Percentiles rank a stretch among this genome's conserved stretches.
phyloP scores from a whole-genome alignment of 2,329 filamentous ascomycete species.

The Cercospora sojina region DNA sequence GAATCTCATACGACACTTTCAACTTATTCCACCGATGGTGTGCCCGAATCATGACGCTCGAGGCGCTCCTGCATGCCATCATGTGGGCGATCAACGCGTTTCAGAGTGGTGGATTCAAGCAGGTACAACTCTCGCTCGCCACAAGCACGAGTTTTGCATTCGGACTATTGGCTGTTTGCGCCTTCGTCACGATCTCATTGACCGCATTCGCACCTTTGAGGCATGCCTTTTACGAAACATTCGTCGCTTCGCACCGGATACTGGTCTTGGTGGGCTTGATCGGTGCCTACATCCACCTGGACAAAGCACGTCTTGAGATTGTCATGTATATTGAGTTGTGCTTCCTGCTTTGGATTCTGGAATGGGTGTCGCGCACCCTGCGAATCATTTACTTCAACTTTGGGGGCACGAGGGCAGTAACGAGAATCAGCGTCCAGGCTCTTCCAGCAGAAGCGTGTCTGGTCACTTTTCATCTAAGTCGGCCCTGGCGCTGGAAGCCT shows the following conservation, averaged over 20 bases:
- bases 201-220: neutral
- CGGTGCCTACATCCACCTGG: conserved; percentile 76
- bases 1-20: conserved; percentile 93
- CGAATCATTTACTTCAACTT: neutral
- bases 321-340: conserved; percentile 21
- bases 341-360: neutral
- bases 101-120: neutral
- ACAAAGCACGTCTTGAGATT: conserved; percentile 65
- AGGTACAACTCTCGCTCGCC: neutral
- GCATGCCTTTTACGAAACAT: conserved; percentile 84
- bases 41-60: conserved; percentile 68
- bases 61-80: conserved; percentile 50
- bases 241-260: conserved; percentile 80
- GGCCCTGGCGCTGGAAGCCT: conserved; percentile 53
- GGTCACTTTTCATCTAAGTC: conserved; percentile 59
- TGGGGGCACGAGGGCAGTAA: neutral
- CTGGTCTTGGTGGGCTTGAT: conserved; percentile 67
- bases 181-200: conserved; percentile 53
- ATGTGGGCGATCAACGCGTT: neutral
- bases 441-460: conserved; percentile 52
- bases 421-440: neutral
- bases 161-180: neutral
- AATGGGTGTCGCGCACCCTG: neutral
- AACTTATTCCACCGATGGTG: conserved; percentile 86
- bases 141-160: neutral